A percentile compares a stretch with the other conserved stretches of the same genome.
These are phyloP conservation scores for Lachancea nothofagi DNA, from an alignment of 805 yeast genomes.

Conservation along the genomic window DNA sequence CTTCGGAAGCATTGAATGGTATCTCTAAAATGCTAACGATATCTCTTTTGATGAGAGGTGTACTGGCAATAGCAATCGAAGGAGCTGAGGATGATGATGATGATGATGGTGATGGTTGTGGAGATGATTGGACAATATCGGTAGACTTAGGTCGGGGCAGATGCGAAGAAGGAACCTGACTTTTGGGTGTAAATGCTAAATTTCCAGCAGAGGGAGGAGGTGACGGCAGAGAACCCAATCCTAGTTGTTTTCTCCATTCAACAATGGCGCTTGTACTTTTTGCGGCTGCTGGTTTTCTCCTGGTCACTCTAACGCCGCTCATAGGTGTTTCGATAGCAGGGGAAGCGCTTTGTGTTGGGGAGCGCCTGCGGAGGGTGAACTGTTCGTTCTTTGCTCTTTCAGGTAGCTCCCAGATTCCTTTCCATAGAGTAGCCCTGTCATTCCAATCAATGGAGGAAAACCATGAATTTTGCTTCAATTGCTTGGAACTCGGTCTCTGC, in stretches of 20 bases:
- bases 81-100: slow-evolving; percentile 2
- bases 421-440: slow-evolving; percentile 66
- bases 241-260: slow-evolving; percentile 34
- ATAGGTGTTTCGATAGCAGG: slow-evolving; percentile 29
- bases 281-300: slow-evolving; percentile 28
- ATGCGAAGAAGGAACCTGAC: not conserved
- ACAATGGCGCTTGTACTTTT: slow-evolving; percentile 34
- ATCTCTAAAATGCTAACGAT: slow-evolving; percentile 25
- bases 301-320: slow-evolving; percentile 26
- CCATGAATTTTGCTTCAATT: slow-evolving; percentile 66
- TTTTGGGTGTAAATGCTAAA: not conserved
- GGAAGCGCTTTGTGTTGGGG: slow-evolving; percentile 17
- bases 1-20: slow-evolving; percentile 16
- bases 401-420: slow-evolving; percentile 59
- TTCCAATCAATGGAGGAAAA: slow-evolving; percentile 63
- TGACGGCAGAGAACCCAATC: slow-evolving; percentile 16
- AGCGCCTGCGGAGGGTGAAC: not conserved
- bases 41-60: slow-evolving; percentile 26
- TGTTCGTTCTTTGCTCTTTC: slow-evolving; percentile 18
- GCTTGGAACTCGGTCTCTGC: slow-evolving; percentile 50
- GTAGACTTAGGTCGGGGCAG: not conserved
- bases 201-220: slow-evolving; percentile 8
- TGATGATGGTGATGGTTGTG: not conserved
- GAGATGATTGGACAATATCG: not conserved
- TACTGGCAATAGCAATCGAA: not conserved